These are phyloP conservation scores for Aspergillus hancockii DNA, from an alignment of 495 filamentous ascomycete species.

Conservation along the genomic window DNA sequence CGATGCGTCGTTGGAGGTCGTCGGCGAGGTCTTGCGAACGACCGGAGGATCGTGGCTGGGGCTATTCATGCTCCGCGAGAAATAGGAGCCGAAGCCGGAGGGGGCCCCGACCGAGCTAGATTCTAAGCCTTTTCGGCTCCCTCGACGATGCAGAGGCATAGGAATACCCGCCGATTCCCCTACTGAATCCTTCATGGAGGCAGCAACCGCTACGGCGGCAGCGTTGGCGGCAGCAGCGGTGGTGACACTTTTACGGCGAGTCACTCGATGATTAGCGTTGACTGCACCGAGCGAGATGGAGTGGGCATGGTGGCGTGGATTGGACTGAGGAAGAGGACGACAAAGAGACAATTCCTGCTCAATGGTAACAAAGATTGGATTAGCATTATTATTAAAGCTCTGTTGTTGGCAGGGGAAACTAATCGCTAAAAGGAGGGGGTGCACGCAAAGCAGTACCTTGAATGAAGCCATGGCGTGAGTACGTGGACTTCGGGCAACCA, in stretches of 20 bases:
- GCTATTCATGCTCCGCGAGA: conserved; percentile 53
- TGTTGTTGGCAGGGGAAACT: conserved; percentile 4
- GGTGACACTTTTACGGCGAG: conserved; percentile 90
- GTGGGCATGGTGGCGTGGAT: conserved; percentile 77
- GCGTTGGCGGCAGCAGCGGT: conserved; percentile 73
- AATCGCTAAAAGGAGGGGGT: not conserved
- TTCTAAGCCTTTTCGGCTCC: conserved; percentile 47
- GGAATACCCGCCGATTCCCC: conserved; percentile 44
- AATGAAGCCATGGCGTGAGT: conserved; percentile 46
- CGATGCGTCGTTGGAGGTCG: conserved; percentile 54
- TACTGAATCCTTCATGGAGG: conserved; percentile 66
- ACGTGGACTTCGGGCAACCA: conserved; percentile 34
- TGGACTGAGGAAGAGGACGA: conserved; percentile 46
- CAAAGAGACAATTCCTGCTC: conserved; percentile 49
- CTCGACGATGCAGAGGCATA: conserved; percentile 44
- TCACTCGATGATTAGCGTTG: conserved; percentile 81
- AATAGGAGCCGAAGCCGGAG: conserved; percentile 42
- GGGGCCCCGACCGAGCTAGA: conserved; percentile 41
- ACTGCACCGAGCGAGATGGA: conserved; percentile 77
- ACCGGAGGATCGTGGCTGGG: conserved; percentile 52
- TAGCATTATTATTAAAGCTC: conserved; percentile 4
- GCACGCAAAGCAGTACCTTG: conserved; percentile 36
- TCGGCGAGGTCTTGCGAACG: conserved; percentile 49
- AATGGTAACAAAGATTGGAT: not conserved
- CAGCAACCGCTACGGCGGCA: conserved; percentile 73